phyloP scores from a whole-genome alignment of 306 rosid species.

The Vachellia pachyceras region DNA sequence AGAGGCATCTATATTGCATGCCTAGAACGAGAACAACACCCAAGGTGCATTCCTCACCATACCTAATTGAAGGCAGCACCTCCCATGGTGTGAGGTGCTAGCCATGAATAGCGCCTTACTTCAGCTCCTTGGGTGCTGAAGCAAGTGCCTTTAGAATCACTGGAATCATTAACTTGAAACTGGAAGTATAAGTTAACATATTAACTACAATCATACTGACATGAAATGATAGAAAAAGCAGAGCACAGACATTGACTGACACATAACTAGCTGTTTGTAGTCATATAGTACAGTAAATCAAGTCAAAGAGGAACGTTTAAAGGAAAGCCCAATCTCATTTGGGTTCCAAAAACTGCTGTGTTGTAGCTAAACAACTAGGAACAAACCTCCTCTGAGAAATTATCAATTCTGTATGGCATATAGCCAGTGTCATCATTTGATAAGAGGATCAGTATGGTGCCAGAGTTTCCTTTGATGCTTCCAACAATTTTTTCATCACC shows the following conservation, averaged over 20 bases:
- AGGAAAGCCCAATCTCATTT: slow-evolving; percentile 20
- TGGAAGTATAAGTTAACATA: neutral
- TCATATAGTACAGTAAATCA: neutral
- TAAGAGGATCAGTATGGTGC: slow-evolving; percentile 88
- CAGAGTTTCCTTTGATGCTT: slow-evolving; percentile 87
- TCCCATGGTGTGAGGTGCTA: neutral
- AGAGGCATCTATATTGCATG: neutral
- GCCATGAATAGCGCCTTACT: neutral
- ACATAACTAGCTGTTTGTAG: slow-evolving; percentile 20
- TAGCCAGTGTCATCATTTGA: slow-evolving; percentile 96
- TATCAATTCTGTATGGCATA: slow-evolving; percentile 97
- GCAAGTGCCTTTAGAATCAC: neutral
- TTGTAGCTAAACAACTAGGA: slow-evolving; percentile 31
- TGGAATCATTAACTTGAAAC: neutral
- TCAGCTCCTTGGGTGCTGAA: neutral
- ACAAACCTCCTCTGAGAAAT: slow-evolving; percentile 92
- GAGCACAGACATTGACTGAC: neutral
- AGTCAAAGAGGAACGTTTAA: neutral
- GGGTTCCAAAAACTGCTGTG: slow-evolving; percentile 21
- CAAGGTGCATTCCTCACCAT: neutral
- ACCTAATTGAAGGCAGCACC: neutral
- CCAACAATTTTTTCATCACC: slow-evolving; percentile 83
- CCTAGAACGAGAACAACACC: neutral
- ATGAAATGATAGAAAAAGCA: slow-evolving; percentile 21
- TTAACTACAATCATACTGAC: neutral